phyloP scores from a whole-genome alignment of 1,284 basidiomycete species.

The Cryptococcus sp. region DNA sequence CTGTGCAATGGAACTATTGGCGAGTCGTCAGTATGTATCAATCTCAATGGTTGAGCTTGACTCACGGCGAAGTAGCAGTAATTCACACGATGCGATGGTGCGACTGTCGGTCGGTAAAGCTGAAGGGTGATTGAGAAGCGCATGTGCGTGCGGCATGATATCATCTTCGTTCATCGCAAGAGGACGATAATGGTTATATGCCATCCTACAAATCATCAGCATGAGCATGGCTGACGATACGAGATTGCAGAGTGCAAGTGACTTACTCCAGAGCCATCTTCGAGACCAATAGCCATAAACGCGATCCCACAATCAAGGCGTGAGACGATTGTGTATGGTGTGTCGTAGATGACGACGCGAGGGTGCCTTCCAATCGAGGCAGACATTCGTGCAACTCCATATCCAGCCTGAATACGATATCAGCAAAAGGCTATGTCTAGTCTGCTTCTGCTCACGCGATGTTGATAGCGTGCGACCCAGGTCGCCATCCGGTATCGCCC shows the following conservation, averaged over 20 bases:
- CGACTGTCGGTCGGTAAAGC: slow-evolving; percentile 28
- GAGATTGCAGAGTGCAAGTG: not conserved
- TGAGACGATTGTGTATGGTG: not conserved
- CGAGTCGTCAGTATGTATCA: slow-evolving; percentile 2
- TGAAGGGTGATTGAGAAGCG: slow-evolving; percentile 34
- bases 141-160: slow-evolving; percentile 20
- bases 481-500: slow-evolving; percentile 36
- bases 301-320: slow-evolving; percentile 26
- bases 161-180: slow-evolving; percentile 20
- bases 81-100: slow-evolving; percentile 31
- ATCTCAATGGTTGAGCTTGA: not conserved
- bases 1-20: slow-evolving; percentile 30
- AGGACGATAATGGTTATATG: slow-evolving; percentile 34
- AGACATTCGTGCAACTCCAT: slow-evolving; percentile 38
- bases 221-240: not conserved
- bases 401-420: slow-evolving; percentile 18
- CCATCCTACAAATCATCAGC: slow-evolving; percentile 21
- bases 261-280: slow-evolving; percentile 25
- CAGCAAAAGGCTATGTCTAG: not conserved
- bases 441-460: slow-evolving; percentile 22
- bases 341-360: slow-evolving; percentile 1
- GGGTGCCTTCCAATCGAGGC: slow-evolving; percentile 27
- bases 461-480: slow-evolving; percentile 35
- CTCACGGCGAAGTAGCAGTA: slow-evolving; percentile 34
- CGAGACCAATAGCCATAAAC: slow-evolving; percentile 31